phyloP scores from a whole-genome alignment of 352 stramenopile species.

The Phytophthora nicotianae region DNA sequence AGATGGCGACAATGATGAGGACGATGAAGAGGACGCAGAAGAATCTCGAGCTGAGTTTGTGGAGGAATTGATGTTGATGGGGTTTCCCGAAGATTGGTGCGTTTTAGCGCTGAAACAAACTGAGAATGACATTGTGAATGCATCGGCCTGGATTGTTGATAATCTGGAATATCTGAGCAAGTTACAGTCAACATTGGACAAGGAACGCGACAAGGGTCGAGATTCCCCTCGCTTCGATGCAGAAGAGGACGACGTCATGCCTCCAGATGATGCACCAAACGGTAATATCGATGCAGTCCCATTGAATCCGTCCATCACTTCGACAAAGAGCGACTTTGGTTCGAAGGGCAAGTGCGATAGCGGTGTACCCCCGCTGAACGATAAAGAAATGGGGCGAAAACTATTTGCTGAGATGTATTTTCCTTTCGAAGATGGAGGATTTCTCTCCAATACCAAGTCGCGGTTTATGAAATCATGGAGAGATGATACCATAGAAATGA shows the following conservation, averaged over 20 bases:
- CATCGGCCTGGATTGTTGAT: conserved; percentile 94
- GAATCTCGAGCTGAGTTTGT: conserved; percentile 79
- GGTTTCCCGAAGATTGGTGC: conserved; percentile 93
- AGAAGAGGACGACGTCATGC: conserved; percentile 62
- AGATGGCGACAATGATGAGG: conserved; percentile 29
- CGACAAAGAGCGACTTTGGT: neutral
- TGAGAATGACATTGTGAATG: conserved; percentile 89
- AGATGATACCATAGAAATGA: conserved; percentile 35
- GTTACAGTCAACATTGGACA: conserved; percentile 76
- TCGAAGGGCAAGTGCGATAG: neutral
- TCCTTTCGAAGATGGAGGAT: conserved; percentile 82
- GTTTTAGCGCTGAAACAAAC: conserved; percentile 90
- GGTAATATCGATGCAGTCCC: neutral
- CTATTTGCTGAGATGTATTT: conserved; percentile 90
- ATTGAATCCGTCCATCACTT: too few relatives aligned
- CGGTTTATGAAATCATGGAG: conserved; percentile 44
- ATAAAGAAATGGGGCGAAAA: conserved; percentile 84
- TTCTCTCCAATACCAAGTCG: conserved; percentile 52
- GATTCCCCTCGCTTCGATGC: conserved; percentile 55
- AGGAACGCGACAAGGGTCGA: conserved; percentile 52
- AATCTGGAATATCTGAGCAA: conserved; percentile 92
- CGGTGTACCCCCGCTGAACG: conserved; percentile 42
- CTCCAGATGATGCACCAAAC: conserved; percentile 3
- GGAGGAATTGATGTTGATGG: conserved; percentile 93
- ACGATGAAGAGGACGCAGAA: conserved; percentile 60